These are phyloP conservation scores for Epichloe festucae DNA, from an alignment of 2,329 filamentous ascomycete species.

Conservation along the genomic window DNA sequence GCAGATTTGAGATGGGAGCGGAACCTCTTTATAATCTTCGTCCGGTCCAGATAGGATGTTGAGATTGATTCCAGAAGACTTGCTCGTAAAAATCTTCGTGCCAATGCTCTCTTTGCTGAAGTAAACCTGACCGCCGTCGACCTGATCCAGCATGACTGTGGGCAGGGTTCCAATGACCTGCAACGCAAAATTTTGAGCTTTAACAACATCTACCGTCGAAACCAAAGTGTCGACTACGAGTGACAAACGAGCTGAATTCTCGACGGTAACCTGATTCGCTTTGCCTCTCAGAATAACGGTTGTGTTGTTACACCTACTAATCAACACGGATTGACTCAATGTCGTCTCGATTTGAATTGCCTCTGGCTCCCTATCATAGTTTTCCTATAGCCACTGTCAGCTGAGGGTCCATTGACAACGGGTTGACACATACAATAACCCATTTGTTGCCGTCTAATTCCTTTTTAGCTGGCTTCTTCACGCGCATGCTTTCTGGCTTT, in stretches of 20 bases:
- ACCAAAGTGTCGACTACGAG: slow-evolving; percentile 83
- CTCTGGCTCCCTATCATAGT: slow-evolving; percentile 65
- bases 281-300: slow-evolving; percentile 86
- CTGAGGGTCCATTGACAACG: background rate
- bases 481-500: slow-evolving; percentile 73
- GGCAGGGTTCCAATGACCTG: slow-evolving; percentile 79
- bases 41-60: slow-evolving; percentile 60
- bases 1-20: slow-evolving; percentile 82
- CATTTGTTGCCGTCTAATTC: slow-evolving; percentile 84
- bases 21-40: slow-evolving; percentile 76
- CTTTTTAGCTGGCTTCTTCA: slow-evolving; percentile 69
- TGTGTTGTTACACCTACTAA: slow-evolving; percentile 82
- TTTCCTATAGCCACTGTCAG: slow-evolving; percentile 46
- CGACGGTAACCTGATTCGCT: slow-evolving; percentile 90
- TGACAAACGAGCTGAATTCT: slow-evolving; percentile 75
- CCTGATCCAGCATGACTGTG: slow-evolving; percentile 82
- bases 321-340: slow-evolving; percentile 79
- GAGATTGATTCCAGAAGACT: slow-evolving; percentile 76
- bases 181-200: slow-evolving; percentile 87
- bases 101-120: slow-evolving; percentile 64
- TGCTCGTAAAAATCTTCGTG: slow-evolving; percentile 81
- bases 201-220: slow-evolving; percentile 87
- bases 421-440: slow-evolving; percentile 51
- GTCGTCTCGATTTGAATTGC: slow-evolving; percentile 72
- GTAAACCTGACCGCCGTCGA: slow-evolving; percentile 82